Base-by-base conservation (phyloP, 1,284 basidiomycete genomes). In the Apiotrichum siamense region DNA sequence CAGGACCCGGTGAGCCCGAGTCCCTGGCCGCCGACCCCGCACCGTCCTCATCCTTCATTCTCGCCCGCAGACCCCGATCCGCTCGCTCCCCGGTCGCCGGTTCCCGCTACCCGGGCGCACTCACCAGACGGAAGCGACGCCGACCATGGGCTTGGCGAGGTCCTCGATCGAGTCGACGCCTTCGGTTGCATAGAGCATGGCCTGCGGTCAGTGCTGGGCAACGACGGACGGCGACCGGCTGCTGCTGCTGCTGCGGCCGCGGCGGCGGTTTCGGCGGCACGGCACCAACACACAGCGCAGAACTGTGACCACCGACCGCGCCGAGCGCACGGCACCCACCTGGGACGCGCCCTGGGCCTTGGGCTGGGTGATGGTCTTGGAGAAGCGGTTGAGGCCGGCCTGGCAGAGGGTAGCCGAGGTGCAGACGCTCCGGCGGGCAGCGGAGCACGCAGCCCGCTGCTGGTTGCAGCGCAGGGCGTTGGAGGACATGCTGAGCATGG, bases 151-250 rank as follows among this genome's bases (percentile, higher is more conserved):
- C 74, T 93, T 96, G 65, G 87, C 78, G 57, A 97, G 85, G 60
- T 97, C 92, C 12, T 78, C 80, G 58, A 91, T 85, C 24, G 65
- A 76, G 26, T 81, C 77, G 54, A 97, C 81, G 24, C 89, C 91
- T 25, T 96, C 92, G 1, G 92, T 97, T 20, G 91, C 92, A 72
- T 92, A 97, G 43, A 97, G 76, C 92, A 97, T 97, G 25, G 92
- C 92, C 88, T 92, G 55, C 23, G 12, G 36, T 55, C 20, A 54
- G 53, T n/a, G 21, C n/a, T n/a, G n/a, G n/a, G n/a, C n/a, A n/a
- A n/a, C n/a, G n/a, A n/a, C n/a, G n/a, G n/a, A n/a, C n/a, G n/a
- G n/a, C n/a, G n/a, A n/a, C n/a, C n/a, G n/a, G n/a, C n/a, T n/a
- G n/a, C n/a, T n/a, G n/a, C n/a, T n/a, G n/a, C n/a, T n/a, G n/a